Conservation (phyloP, 1,139 yeast species). For the Suhomyces yuchorum region DNA sequence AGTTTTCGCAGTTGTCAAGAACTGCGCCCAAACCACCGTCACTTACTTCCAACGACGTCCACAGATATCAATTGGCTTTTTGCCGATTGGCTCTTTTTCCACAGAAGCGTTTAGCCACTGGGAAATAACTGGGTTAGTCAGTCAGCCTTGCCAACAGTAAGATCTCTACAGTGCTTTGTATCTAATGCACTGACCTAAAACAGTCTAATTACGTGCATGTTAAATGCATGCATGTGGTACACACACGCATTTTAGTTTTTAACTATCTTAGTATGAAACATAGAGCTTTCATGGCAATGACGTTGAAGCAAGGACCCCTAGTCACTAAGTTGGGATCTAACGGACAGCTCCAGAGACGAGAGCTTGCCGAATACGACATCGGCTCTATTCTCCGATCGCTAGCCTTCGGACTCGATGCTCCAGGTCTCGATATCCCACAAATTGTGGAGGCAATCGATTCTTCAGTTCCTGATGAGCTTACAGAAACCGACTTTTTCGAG, state of each 20-base stretch:
- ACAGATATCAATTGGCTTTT: too few relatives aligned
- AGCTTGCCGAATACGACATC: conserved; percentile 16
- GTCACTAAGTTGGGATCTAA: background rate
- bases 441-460: conserved; percentile 24
- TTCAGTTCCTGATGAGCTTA: conserved; percentile 39
- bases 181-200: background rate
- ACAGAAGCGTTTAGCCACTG: too few relatives aligned
- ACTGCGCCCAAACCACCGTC: too few relatives aligned
- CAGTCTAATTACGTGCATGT: conserved; percentile 3
- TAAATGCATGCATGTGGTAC: background rate
- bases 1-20: too few relatives aligned
- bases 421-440: conserved; percentile 24
- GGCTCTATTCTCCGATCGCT: conserved; percentile 20
- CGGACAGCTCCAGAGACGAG: conserved; percentile 13
- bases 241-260: too few relatives aligned
- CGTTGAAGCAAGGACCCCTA: background rate
- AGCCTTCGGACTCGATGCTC: conserved; percentile 21
- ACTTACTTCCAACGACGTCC: too few relatives aligned
- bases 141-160: too few relatives aligned
- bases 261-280: too few relatives aligned
- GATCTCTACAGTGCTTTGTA: too few relatives aligned
- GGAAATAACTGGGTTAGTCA: too few relatives aligned
- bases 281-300: background rate
- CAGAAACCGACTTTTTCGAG: conserved; percentile 36
- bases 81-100: too few relatives aligned